Evolutionary conservation across 2,329 filamentous ascomycete genomes (phyloP).

Genomic region (Stagonosporopsis vannaccii): DNA sequence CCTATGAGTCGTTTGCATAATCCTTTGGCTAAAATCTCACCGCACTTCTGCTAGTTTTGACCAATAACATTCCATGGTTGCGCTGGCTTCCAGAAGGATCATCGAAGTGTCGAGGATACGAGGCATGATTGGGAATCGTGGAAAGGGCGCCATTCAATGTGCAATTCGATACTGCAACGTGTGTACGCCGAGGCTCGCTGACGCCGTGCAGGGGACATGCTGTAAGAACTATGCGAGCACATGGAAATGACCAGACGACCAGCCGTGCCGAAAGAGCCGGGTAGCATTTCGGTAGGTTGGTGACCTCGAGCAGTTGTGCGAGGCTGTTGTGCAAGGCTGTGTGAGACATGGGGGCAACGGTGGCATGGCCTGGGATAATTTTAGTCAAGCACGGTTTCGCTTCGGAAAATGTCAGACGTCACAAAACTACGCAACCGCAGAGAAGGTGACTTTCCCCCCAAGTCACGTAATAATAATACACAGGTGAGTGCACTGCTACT

Average conservation of each 20-base stretch:
- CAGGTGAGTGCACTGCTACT: not conserved
- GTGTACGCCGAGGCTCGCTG: conserved; percentile 6
- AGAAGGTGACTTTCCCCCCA: no score
- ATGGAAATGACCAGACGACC: not conserved
- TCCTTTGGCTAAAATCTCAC: conserved; percentile 34
- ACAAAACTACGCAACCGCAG: not conserved
- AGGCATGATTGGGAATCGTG: conserved; percentile 3
- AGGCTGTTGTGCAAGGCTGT: conserved; percentile 10
- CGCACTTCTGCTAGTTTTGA: conserved; percentile 24
- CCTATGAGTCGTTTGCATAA: conserved; percentile 29
- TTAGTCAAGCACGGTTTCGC: not conserved
- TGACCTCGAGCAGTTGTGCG: not conserved
- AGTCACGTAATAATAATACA: no score
- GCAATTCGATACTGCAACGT: not conserved
- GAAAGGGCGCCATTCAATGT: conserved; percentile 1
- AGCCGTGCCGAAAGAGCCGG: conserved; percentile 1
- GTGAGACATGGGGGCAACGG: not conserved
- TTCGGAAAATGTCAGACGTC: not conserved
- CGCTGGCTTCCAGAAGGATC: conserved; percentile 12
- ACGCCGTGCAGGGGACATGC: not conserved
- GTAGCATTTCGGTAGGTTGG: not conserved
- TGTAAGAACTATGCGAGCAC: conserved; percentile 2
- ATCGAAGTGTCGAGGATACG: not conserved
- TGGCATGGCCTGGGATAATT: not conserved
- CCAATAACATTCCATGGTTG: conserved; percentile 18